Conservation (phyloP, 2,329 filamentous ascomycete species). For the Exserohilum rostratum region DNA sequence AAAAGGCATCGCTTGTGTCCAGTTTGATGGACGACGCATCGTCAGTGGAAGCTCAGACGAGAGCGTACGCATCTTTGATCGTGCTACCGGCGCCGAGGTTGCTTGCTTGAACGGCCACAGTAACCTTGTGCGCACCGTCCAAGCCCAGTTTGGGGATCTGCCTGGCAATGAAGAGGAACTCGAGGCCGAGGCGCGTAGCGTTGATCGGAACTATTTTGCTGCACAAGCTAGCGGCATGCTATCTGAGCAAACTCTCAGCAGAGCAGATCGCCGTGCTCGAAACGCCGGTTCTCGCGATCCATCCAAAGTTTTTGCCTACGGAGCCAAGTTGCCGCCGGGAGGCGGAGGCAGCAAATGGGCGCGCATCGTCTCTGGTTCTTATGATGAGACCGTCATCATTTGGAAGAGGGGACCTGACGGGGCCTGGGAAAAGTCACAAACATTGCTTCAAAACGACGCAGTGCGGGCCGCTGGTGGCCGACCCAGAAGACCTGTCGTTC, state of each 20-base stretch:
- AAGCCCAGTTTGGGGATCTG: slow-evolving; percentile 90
- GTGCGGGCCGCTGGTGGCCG: slow-evolving; percentile 55
- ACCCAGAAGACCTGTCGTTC: slow-evolving; percentile 37
- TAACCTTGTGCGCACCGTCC: slow-evolving; percentile 88
- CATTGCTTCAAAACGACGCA: slow-evolving; percentile 75
- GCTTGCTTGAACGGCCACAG: slow-evolving; percentile 82
- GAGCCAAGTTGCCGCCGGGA: slow-evolving; percentile 86
- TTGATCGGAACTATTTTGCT: slow-evolving; percentile 75
- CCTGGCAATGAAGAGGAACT: slow-evolving; percentile 80
- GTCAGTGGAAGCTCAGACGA: slow-evolving; percentile 97
- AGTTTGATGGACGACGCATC: slow-evolving; percentile 91
- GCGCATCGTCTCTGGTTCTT: slow-evolving; percentile 95
- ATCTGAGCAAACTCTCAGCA: slow-evolving; percentile 36
- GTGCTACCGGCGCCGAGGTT: slow-evolving; percentile 82
- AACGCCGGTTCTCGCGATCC: slow-evolving; percentile 78
- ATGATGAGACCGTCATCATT: slow-evolving; percentile 93
- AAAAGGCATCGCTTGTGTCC: slow-evolving; percentile 97
- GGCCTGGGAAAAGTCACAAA: slow-evolving; percentile 79
- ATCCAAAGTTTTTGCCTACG: slow-evolving; percentile 77
- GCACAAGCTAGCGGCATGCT: slow-evolving; percentile 57
- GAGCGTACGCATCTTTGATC: slow-evolving; percentile 93
- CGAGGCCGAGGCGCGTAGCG: slow-evolving; percentile 70
- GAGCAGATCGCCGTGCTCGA: slow-evolving; percentile 46
- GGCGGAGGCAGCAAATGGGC: slow-evolving; percentile 88
- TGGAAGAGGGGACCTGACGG: slow-evolving; percentile 88